Evolutionary conservation across 2,329 filamentous ascomycete species (phyloP), one percentile per base, ranked within the genome.

Genomic region (Diatrype stigma): DNA sequence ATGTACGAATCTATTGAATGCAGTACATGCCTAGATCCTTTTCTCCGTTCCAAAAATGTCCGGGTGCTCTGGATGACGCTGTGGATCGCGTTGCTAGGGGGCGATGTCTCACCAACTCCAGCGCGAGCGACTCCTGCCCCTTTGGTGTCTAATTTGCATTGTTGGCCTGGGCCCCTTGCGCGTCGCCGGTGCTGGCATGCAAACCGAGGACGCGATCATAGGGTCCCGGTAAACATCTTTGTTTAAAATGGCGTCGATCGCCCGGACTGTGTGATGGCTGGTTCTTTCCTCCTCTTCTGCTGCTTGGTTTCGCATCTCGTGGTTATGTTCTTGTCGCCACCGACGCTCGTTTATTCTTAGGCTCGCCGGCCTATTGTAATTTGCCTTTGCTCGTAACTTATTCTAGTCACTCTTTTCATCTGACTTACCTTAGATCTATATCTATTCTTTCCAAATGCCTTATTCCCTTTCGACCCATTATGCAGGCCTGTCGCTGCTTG

Each of bases 381-480:
- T n/a, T n/a, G n/a, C n/a, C n/a, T n/a, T n/a, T n/a, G n/a, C n/a
- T n/a, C n/a, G n/a, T n/a, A n/a, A n/a, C 54, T 49, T 52, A 19
- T 60, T 63, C 52, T 55, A 56, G 57, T 63, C 62, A 53, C 55
- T 65, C 63, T 40, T 61, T 61, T 32, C 30, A 37, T 22, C 54
- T 58, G 26, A 35, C 50, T 22, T 35, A 34, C 17, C 19, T 22
- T 32, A 34, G 56, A 48, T 40, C 35, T 46, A 7, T 37, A 32
- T 51, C 46, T 46, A 12, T 48, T 23, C 51, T 45, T 48, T 46
- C 28, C 28, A 28, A 12, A 64, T 65, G 61, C 53, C 59, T 45
- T 67, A 67, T 53, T 61, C 64, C 37, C 62, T 67, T 56, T 51
- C 61, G 14, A 59, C 59, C 10, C 65, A 68, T 52, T 65, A 61